A percentile compares a stretch with the other conserved stretches of the same genome.
These are phyloP conservation scores for Auriscalpium orientale DNA, from an alignment of 768 basidiomycete species.

Conservation along the genomic window DNA sequence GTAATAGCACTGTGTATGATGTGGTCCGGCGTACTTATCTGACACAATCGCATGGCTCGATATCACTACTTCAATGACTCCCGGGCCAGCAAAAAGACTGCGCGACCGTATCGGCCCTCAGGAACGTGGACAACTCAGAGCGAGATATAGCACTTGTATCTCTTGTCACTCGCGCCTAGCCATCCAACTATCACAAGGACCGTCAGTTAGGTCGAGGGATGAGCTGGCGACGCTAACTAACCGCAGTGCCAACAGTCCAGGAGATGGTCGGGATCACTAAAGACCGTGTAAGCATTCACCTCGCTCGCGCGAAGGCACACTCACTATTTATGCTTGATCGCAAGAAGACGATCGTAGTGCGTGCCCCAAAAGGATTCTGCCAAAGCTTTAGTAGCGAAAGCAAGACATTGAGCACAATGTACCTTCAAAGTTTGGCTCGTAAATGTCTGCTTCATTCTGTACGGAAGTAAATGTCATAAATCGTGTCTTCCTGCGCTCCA, in stretches of 20 bases:
- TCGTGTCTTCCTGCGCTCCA: too few species aligned
- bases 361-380: conserved; percentile 38
- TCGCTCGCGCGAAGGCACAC: conserved; percentile 13
- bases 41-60: too few species aligned
- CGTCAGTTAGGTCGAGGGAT: too few species aligned
- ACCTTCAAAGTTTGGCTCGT: conserved; percentile 40
- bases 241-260: conserved; percentile 47
- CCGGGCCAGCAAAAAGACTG: too few species aligned
- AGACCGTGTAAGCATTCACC: background rate
- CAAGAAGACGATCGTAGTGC: conserved; percentile 32
- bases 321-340: conserved; percentile 41
- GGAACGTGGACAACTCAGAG: too few species aligned
- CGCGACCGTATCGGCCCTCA: too few species aligned
- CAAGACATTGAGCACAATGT: background rate
- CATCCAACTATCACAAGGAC: too few species aligned
- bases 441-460: conserved; percentile 43
- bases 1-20: too few species aligned
- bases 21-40: too few species aligned
- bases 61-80: too few species aligned
- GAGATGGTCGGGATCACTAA: conserved; percentile 39
- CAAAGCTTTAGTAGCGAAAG: background rate
- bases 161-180: too few species aligned
- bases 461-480: background rate
- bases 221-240: conserved; percentile 12
- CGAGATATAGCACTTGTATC: too few species aligned